Evolutionary conservation across 140 eudicot genomes (phyloP).

Genomic region (Ambrosia hybrid): DNA sequence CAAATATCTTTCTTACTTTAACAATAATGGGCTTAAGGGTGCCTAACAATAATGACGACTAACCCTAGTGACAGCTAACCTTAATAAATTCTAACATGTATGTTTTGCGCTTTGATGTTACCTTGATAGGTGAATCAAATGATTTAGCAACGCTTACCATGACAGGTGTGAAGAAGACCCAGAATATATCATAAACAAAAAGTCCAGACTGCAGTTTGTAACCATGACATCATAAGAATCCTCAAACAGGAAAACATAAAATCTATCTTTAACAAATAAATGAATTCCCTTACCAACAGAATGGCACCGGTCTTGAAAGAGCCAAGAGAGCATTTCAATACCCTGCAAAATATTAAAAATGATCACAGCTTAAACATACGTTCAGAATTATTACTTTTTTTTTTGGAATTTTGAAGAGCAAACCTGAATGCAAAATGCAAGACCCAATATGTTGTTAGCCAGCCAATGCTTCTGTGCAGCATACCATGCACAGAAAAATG

Average conservation of each 20-base stretch:
- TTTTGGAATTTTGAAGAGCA: background rate
- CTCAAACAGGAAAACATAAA: background rate
- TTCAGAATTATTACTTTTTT: background rate
- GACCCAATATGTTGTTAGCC: conserved; percentile 90
- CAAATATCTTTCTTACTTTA: no score
- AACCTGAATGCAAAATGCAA: conserved; percentile 97
- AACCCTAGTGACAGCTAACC: no score
- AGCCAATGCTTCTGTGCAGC: conserved; percentile 98
- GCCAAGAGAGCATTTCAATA: conserved; percentile 93
- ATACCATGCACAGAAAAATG: conserved; percentile 97
- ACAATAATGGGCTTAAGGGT: no score
- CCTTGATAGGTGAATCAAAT: conserved; percentile 98
- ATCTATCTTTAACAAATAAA: background rate
- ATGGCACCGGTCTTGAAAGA: conserved; percentile 97
- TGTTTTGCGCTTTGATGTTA: conserved; percentile 28
- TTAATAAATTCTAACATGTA: background rate
- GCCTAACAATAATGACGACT: no score
- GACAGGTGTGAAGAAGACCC: conserved; percentile 98
- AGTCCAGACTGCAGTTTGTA: conserved; percentile 75
- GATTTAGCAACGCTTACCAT: conserved; percentile 99
- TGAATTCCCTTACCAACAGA: conserved; percentile 55
- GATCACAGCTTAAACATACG: background rate
- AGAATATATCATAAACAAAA: conserved; percentile 88
- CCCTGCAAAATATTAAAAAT: conserved; percentile 53
- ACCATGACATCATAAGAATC: conserved; percentile 27